phyloP scores from a whole-genome alignment of 805 yeast species.

The Metschnikowia cerradonensis region DNA sequence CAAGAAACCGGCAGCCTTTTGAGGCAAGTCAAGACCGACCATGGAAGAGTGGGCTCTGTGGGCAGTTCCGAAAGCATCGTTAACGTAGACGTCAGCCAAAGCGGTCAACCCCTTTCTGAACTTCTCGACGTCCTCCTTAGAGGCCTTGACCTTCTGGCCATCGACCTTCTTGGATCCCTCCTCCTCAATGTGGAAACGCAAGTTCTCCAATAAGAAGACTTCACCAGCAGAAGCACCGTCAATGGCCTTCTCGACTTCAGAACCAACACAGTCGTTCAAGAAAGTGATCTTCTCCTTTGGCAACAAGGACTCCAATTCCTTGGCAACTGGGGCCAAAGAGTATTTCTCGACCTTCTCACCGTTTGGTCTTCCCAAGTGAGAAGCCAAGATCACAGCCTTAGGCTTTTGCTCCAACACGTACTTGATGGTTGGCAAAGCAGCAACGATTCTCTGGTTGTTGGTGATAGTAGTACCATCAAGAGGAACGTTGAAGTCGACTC shows the following conservation, averaged over 20 bases:
- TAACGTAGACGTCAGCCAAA: conserved; percentile 93
- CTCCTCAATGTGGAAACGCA: conserved; percentile 97
- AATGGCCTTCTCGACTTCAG: conserved; percentile 79
- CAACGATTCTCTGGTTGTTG: conserved; percentile 99
- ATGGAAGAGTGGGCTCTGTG: conserved; percentile 99
- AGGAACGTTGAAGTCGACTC: conserved; percentile 96
- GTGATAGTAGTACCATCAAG: conserved; percentile 95
- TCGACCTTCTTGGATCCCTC: conserved; percentile 88
- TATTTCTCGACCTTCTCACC: conserved; percentile 84
- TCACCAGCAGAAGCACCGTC: conserved; percentile 72
- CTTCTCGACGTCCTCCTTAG: conserved; percentile 71
- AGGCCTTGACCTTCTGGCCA: conserved; percentile 92
- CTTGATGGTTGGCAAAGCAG: conserved; percentile 97
- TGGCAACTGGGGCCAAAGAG: conserved; percentile 91
- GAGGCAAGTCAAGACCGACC: conserved; percentile 95
- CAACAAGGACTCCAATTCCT: conserved; percentile 78
- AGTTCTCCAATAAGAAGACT: conserved; percentile 89
- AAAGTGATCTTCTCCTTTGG: conserved; percentile 62
- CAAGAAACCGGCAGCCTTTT: conserved; percentile 98
- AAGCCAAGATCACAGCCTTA: conserved; percentile 86
- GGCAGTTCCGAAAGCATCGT: conserved; percentile 94
- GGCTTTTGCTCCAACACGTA: conserved; percentile 91
- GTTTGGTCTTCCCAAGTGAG: conserved; percentile 99
- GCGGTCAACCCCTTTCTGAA: conserved; percentile 90
- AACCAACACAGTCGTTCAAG: conserved; percentile 89